Conservation (phyloP, 148 eudicot species). For the Bassia scoparia region DNA sequence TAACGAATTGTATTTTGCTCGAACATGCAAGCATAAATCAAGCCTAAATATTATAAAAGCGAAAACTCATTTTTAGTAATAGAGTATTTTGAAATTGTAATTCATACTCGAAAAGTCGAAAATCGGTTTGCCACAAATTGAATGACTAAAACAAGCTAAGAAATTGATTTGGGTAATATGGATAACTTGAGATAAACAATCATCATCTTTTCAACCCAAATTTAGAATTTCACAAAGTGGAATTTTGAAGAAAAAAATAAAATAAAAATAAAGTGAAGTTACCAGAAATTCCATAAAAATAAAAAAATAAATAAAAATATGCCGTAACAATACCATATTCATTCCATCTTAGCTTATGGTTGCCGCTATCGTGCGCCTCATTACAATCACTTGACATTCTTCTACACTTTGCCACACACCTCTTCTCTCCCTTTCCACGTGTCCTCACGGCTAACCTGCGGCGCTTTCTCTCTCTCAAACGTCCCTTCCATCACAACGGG, state of each 20-base stretch:
- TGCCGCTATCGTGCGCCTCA: constrained; percentile 36
- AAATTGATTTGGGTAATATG: too few relatives aligned
- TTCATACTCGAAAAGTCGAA: too few relatives aligned
- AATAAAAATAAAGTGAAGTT: neutral
- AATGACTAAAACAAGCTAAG: too few relatives aligned
- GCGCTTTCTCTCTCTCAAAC: constrained; percentile 23
- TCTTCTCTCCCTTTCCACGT: constrained; percentile 23
- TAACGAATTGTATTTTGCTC: too few relatives aligned
- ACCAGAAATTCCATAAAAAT: neutral
- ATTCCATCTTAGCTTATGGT: constrained; percentile 23
- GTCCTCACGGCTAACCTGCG: constrained; percentile 24
- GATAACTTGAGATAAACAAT: neutral
- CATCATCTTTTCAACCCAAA: neutral
- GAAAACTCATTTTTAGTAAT: too few relatives aligned
- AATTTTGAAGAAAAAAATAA: too few relatives aligned
- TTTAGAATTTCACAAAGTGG: neutral
- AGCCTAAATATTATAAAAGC: too few relatives aligned
- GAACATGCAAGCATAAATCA: too few relatives aligned
- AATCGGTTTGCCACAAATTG: too few relatives aligned
- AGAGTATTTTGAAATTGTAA: too few relatives aligned
- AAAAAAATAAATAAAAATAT: constrained; percentile 18
- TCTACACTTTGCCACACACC: constrained; percentile 32
- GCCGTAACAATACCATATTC: constrained; percentile 24
- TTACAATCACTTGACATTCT: constrained; percentile 15
- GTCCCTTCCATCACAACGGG: constrained; percentile 38